Evolutionary conservation across 345 rosid genomes (phyloP).

Genomic region (Citrus sp.): DNA sequence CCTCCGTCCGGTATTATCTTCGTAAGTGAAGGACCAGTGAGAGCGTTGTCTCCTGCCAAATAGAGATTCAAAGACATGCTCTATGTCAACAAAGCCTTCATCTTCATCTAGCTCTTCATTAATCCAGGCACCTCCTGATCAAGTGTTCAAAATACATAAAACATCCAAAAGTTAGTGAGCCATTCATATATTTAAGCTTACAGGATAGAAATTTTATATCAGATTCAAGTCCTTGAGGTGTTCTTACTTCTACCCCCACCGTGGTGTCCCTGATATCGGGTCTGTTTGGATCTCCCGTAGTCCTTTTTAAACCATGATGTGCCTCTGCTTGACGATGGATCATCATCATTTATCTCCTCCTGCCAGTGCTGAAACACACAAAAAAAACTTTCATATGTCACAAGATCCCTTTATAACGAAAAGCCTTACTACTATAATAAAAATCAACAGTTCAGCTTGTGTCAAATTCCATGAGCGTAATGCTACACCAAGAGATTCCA

Average conservation of each 20-base stretch:
- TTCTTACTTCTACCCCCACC: constrained; percentile 54
- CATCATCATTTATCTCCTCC: constrained; percentile 44
- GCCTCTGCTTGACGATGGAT: constrained; percentile 43
- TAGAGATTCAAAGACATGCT: constrained; percentile 55
- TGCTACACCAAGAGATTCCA: neutral
- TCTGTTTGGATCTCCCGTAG: constrained; percentile 42
- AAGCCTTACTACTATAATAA: neutral
- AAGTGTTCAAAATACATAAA: constrained; percentile 14
- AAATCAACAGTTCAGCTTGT: neutral
- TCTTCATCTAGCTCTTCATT: constrained; percentile 58
- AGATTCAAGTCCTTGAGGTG: constrained; percentile 1
- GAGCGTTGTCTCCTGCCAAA: constrained; percentile 57
- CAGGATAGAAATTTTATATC: constrained; percentile 1
- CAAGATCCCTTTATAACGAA: neutral
- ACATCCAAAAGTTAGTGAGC: neutral
- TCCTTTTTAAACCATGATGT: constrained; percentile 63
- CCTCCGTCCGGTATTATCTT: constrained; percentile 41
- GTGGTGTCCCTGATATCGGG: constrained; percentile 35
- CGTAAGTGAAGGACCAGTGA: constrained; percentile 65
- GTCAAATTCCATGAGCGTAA: neutral
- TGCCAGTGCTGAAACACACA: constrained; percentile 46
- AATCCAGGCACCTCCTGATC: constrained; percentile 58
- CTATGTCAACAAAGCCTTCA: constrained; percentile 42
- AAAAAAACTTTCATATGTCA: constrained; percentile 3
- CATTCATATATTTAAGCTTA: neutral